phyloP scores from a whole-genome alignment of 257 asterid species.

The Nicotiana obtusifolia region DNA sequence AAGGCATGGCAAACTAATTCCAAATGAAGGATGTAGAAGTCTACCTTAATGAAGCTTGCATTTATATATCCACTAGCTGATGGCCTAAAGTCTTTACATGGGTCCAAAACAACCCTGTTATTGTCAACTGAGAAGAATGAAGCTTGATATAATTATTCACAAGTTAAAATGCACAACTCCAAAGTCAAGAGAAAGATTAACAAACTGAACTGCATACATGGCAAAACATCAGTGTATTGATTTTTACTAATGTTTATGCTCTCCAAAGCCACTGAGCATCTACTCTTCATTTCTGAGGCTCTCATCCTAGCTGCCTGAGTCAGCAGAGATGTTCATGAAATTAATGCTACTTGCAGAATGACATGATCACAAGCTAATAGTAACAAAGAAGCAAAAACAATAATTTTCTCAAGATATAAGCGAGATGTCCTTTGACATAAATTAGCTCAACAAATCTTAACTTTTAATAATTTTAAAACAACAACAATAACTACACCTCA shows the following conservation, averaged over 20 bases:
- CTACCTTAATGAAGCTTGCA: constrained; percentile 71
- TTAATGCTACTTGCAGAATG: not conserved
- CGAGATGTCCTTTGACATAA: not conserved
- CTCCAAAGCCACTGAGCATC: constrained; percentile 62
- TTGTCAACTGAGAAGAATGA: constrained; percentile 56
- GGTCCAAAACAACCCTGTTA: constrained; percentile 73
- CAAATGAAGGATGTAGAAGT: constrained; percentile 4
- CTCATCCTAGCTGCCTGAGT: constrained; percentile 59
- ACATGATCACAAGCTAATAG: not conserved
- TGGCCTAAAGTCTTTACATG: constrained; percentile 60
- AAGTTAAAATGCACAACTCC: not conserved
- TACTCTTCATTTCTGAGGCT: constrained; percentile 55
- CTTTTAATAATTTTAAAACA: not conserved
- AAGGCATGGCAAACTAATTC: not conserved
- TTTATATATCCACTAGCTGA: constrained; percentile 79
- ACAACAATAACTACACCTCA: too few relatives aligned
- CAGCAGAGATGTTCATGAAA: not conserved
- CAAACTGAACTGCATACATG: constrained; percentile 50
- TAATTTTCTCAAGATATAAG: not conserved
- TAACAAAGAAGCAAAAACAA: not conserved
- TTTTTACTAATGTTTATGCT: constrained; percentile 56
- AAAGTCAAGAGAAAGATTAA: not conserved
- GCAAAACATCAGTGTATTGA: constrained; percentile 81
- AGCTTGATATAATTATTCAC: constrained; percentile 6
- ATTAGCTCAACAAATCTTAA: not conserved